Conservation (phyloP, 2,329 filamentous ascomycete genomes). For the Erysiphe pulchra region DNA sequence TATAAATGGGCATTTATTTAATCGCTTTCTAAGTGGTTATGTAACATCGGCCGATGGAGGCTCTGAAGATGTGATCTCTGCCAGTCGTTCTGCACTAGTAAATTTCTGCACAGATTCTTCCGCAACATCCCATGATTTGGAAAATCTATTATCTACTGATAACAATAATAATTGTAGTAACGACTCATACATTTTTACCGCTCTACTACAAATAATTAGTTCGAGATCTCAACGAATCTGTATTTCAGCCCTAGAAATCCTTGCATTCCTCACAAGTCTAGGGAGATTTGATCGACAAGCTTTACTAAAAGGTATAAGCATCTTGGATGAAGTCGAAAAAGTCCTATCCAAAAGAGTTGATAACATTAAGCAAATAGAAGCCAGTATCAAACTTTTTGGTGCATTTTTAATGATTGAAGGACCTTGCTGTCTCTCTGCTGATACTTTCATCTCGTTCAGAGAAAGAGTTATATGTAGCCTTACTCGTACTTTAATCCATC, state of each 20-base stretch:
- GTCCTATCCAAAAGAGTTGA: slow-evolving; percentile 29
- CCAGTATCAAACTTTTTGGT: slow-evolving; percentile 57
- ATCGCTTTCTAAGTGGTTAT: slow-evolving; percentile 34
- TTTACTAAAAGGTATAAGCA: background rate
- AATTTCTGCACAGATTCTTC: slow-evolving; percentile 18
- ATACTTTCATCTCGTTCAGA: slow-evolving; percentile 6
- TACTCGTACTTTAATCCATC: slow-evolving; percentile 48
- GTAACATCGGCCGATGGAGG: slow-evolving; percentile 54
- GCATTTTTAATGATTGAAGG: slow-evolving; percentile 25
- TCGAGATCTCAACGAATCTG: slow-evolving; percentile 40
- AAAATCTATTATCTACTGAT: too few species aligned
- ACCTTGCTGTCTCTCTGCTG: background rate
- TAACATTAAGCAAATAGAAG: slow-evolving; percentile 58
- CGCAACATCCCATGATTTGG: too few species aligned
- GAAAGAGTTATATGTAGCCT: slow-evolving; percentile 37
- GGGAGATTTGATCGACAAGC: background rate
- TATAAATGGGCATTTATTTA: background rate
- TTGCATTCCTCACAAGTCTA: slow-evolving; percentile 51
- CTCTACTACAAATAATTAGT: slow-evolving; percentile 6
- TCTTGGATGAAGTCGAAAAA: background rate
- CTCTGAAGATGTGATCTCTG: slow-evolving; percentile 47
- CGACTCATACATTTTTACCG: background rate
- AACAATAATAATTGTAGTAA: background rate
- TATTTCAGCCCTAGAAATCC: slow-evolving; percentile 50
- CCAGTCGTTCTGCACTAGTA: slow-evolving; percentile 37